Conservation (phyloP, 2,329 filamentous ascomycete species). For the Emmonsiellopsis sp. region DNA sequence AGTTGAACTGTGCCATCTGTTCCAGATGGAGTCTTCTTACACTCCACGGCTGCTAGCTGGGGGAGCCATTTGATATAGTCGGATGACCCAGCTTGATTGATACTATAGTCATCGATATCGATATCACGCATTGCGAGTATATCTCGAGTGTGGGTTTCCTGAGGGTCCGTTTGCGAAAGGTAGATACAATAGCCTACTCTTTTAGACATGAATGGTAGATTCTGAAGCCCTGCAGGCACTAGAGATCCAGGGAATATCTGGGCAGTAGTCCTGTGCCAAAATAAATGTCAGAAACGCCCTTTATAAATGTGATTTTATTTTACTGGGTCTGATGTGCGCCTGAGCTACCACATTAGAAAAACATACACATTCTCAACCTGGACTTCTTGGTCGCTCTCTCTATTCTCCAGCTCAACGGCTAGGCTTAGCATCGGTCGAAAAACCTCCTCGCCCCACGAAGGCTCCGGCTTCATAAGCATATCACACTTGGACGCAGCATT, state of each 20-base stretch:
- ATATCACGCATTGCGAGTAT: neutral
- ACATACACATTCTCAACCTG: neutral
- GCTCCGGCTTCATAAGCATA: neutral
- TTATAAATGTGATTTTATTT: neutral
- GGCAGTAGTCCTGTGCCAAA: neutral
- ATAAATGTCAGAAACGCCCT: neutral
- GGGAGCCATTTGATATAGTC: constrained; percentile 2
- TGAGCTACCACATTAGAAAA: neutral
- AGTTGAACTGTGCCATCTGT: neutral
- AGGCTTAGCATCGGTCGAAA: neutral
- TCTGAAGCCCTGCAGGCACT: neutral
- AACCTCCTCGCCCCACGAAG: neutral
- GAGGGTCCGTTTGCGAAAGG: neutral
- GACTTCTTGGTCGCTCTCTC: neutral
- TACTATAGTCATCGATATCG: neutral
- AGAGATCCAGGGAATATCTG: neutral
- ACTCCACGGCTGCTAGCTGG: neutral
- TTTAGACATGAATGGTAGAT: neutral
- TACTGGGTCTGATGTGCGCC: too few relatives aligned
- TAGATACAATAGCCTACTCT: constrained; percentile 1
- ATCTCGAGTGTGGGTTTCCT: neutral
- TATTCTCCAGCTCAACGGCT: neutral
- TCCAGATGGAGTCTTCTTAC: neutral
- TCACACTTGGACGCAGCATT: neutral
- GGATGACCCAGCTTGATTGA: constrained; percentile 1